Evolutionary conservation across 179 eudicot genomes (phyloP).

Genomic region (Heliamphora pulchella): DNA sequence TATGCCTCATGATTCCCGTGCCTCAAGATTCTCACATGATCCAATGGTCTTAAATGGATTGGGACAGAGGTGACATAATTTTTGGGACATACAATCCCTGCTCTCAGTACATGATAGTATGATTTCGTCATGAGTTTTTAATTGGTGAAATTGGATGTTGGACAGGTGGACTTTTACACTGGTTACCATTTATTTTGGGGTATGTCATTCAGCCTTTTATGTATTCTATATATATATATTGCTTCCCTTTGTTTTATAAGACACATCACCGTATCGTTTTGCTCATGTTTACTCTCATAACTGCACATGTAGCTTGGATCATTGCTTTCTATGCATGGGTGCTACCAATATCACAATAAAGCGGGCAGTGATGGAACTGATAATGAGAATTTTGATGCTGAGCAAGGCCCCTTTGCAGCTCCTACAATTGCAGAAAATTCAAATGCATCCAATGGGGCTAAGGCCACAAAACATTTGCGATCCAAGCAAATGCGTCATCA

Average conservation of each 20-base stretch:
- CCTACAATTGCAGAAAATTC: not conserved
- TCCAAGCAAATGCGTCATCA: not conserved
- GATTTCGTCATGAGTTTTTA: slow-evolving; percentile 10
- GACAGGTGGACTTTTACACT: slow-evolving; percentile 89
- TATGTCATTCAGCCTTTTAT: slow-evolving; percentile 20
- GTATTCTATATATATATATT: too few relatives aligned
- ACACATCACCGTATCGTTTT: not conserved
- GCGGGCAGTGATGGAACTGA: slow-evolving; percentile 31
- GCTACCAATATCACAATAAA: slow-evolving; percentile 52
- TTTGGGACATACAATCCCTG: too few relatives aligned
- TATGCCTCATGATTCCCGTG: too few relatives aligned
- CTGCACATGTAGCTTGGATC: slow-evolving; percentile 59
- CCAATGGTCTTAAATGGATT: too few relatives aligned
- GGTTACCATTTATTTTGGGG: slow-evolving; percentile 91
- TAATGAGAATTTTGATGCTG: slow-evolving; percentile 39
- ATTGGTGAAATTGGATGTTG: slow-evolving; percentile 18
- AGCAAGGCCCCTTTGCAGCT: slow-evolving; percentile 20
- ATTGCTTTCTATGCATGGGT: slow-evolving; percentile 74
- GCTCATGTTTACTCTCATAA: slow-evolving; percentile 10
- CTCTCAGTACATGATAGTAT: not conserved
- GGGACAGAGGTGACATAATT: too few relatives aligned
- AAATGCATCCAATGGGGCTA: slow-evolving; percentile 6
- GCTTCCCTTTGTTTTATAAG: not conserved
- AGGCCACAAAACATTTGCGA: slow-evolving; percentile 3
- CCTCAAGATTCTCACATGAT: too few relatives aligned